Evolutionary conservation across 169 alveolate genomes (phyloP), one percentile per base, ranked within the genome.

Genomic region (Eimeria praecox): DNA sequence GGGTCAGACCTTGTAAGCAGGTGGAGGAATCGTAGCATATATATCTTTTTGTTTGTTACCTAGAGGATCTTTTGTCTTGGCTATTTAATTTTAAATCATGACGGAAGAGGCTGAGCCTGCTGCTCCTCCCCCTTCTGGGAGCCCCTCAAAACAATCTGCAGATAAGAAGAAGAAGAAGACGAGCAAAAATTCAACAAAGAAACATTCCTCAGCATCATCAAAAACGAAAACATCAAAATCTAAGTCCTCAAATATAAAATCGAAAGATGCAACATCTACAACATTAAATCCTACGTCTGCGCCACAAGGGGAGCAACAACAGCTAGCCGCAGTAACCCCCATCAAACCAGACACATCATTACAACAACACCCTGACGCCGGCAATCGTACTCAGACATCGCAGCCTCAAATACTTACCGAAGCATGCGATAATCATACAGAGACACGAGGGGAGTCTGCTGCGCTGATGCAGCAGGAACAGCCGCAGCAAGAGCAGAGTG

Each of bases 91-190:
- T 30, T 30, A 71, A n/a, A 83, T 33, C 24, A 83, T 83, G 91
- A 83, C 66, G 35, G 91, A 83, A 83, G 91, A 83, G 91, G 40
- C 91, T n/a, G 91, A 46, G 49, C 73, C 91, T n/a, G 54, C 59
- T 30, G 52, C 83, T 71, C 27, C 83, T 71, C 30, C 83, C 44
- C 83, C 83, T 59, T 22, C 69, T 5, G 69, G 69, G 30, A 59
- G 69, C 69, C 69, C 69, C n/a, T 59, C 85, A 27, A 73, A 73
- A 30, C 54, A 38, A 49, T 18, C 49, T 35, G 85, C 91, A 18
- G 91, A 46, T 3, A 54, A 33, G 16, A 83, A 83, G 46, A 83
- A 83, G 91, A 83, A 38, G 52, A 83, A 83, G 91, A 12, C 52
- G 54, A 30, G 38, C 40, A 83, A 83, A 49, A 52, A 46, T 16